Percentiles rank a stretch among this genome's conserved stretches.
phyloP scores from a whole-genome alignment of 768 basidiomycete genomes.

The Xanthoconium purpureum region DNA sequence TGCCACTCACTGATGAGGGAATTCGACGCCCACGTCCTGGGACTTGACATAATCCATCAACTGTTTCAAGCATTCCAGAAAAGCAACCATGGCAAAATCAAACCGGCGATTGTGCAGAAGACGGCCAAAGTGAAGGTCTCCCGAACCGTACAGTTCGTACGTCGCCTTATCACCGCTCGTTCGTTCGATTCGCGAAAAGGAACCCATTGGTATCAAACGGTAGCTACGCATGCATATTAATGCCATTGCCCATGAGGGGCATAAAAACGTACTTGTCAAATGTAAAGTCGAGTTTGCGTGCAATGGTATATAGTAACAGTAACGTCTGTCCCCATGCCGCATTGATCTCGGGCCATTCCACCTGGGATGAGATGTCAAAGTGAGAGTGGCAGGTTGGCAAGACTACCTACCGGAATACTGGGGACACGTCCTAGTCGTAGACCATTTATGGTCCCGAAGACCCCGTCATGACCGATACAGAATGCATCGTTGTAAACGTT shows the following conservation, averaged over 20 bases:
- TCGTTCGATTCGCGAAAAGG: slow-evolving; percentile 89
- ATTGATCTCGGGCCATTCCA: slow-evolving; percentile 98
- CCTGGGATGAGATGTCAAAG: slow-evolving; percentile 41
- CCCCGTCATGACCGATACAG: slow-evolving; percentile 91
- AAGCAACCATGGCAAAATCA: slow-evolving; percentile 93
- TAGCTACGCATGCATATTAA: slow-evolving; percentile 52
- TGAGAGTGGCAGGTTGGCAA: background rate
- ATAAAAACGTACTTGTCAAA: slow-evolving; percentile 69
- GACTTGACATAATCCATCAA: slow-evolving; percentile 82
- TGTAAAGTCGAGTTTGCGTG: slow-evolving; percentile 83
- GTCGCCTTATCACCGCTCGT: slow-evolving; percentile 75
- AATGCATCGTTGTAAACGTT: slow-evolving; percentile 97
- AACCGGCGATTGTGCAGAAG: slow-evolving; percentile 93
- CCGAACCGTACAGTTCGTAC: slow-evolving; percentile 93
- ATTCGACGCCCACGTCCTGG: slow-evolving; percentile 68
- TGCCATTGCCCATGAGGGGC: background rate
- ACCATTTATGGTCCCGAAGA: slow-evolving; percentile 98
- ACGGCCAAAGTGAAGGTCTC: slow-evolving; percentile 85
- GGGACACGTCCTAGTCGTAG: slow-evolving; percentile 86
- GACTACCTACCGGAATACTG: slow-evolving; percentile 63
- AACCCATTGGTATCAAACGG: slow-evolving; percentile 89
- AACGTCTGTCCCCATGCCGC: slow-evolving; percentile 97
- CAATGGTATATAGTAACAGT: slow-evolving; percentile 87
- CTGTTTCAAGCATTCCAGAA: slow-evolving; percentile 92
- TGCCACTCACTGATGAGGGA: slow-evolving; percentile 79